Conservation (phyloP, 306 rosid species). For the Cicer arietinum region DNA sequence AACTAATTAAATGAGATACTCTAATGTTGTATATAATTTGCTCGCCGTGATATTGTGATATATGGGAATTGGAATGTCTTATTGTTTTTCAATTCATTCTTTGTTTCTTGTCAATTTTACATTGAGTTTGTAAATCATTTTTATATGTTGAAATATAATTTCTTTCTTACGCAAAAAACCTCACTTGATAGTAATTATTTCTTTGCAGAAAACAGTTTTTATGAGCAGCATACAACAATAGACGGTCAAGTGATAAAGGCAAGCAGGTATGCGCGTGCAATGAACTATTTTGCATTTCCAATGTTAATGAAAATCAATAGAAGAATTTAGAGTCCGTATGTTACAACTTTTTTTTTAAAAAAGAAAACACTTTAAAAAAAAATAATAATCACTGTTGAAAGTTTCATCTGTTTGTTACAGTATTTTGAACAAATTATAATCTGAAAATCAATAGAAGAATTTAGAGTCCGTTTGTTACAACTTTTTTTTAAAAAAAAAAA, state of each 20-base stretch:
- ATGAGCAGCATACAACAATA: slow-evolving; percentile 45
- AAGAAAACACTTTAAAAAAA: too few relatives aligned
- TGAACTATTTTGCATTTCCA: not conserved
- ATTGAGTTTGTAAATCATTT: slow-evolving; percentile 16
- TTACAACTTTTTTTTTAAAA: too few relatives aligned
- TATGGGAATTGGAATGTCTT: slow-evolving; percentile 22
- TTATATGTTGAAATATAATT: slow-evolving; percentile 1
- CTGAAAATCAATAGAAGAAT: not conserved
- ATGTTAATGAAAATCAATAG: not conserved
- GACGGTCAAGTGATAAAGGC: slow-evolving; percentile 49
- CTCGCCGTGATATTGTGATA: slow-evolving; percentile 7
- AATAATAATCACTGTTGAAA: too few relatives aligned
- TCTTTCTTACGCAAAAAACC: slow-evolving; percentile 3
- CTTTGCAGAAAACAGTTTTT: slow-evolving; percentile 51
- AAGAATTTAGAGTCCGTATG: not conserved
- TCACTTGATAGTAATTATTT: slow-evolving; percentile 39
- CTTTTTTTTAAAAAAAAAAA: too few relatives aligned
- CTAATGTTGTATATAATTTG: slow-evolving; percentile 3
- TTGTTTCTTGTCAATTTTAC: slow-evolving; percentile 17
- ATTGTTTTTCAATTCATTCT: slow-evolving; percentile 3
- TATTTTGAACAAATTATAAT: too few relatives aligned
- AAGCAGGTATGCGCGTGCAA: slow-evolving; percentile 50
- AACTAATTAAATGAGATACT: not conserved
- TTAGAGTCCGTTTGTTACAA: too few relatives aligned
- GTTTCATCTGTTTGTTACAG: too few relatives aligned